A percentile compares a stretch with the other conserved stretches of the same genome.
Evolutionary conservation across 2,329 filamentous ascomycete species (phyloP).

Genomic region (Bertia moriformis): DNA sequence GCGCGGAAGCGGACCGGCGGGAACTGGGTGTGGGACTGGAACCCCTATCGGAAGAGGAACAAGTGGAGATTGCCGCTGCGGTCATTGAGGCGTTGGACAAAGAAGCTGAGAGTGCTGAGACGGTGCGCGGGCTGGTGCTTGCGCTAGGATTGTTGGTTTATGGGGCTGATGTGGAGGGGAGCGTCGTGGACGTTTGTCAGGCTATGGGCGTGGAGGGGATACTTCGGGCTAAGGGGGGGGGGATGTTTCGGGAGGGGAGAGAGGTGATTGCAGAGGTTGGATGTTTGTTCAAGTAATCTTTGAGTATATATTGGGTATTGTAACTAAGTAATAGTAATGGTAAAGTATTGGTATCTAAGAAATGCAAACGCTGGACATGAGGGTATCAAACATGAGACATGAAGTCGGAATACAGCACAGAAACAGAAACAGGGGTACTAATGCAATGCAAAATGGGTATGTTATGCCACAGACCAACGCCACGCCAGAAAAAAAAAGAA

Average conservation of each 20-base stretch:
- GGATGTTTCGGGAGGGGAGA: not conserved
- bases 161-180: conserved; percentile 33
- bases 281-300: not conserved
- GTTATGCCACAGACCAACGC: too few relatives aligned
- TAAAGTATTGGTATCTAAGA: not conserved
- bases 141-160: conserved; percentile 45
- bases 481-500: too few relatives aligned
- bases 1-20: too few relatives aligned
- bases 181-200: conserved; percentile 36
- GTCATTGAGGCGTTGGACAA: not conserved
- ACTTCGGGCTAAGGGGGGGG: conserved; percentile 17
- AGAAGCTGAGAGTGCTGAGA: conserved; percentile 28
- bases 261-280: not conserved
- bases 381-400: not conserved
- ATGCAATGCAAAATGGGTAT: too few relatives aligned
- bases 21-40: too few relatives aligned
- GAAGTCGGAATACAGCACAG: too few relatives aligned
- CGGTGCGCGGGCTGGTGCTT: conserved; percentile 37
- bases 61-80: not conserved
- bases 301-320: not conserved
- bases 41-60: not conserved
- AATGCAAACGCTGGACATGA: not conserved
- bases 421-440: too few relatives aligned
- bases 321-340: not conserved
- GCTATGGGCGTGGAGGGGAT: conserved; percentile 39